These are phyloP conservation scores for Apophysomyces elegans DNA, from an alignment of 371 early-diverging fungal species.

Conservation along the genomic window DNA sequence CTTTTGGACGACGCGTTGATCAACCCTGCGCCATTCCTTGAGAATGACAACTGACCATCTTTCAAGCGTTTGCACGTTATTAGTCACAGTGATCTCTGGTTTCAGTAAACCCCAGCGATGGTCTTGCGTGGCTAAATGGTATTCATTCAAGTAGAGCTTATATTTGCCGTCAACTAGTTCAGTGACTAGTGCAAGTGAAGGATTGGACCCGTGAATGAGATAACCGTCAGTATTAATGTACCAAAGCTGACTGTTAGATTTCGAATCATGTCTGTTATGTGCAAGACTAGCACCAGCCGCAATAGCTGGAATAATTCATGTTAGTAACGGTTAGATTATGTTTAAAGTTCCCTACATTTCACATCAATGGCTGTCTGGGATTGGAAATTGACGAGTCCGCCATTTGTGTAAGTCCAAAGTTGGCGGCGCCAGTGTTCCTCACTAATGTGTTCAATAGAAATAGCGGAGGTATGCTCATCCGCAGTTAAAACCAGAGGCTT, in stretches of 20 bases:
- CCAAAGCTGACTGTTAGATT: conserved; percentile 33
- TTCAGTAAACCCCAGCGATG: conserved; percentile 32
- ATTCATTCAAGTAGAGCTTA: conserved; percentile 12
- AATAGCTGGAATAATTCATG: conserved; percentile 20
- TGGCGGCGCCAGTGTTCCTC: conserved; percentile 47
- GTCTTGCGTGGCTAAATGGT: conserved; percentile 18
- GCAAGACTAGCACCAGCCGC: conserved; percentile 25
- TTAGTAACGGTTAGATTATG: neutral
- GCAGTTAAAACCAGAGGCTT: conserved; percentile 45
- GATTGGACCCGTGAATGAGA: conserved; percentile 24
- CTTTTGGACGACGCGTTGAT: conserved; percentile 16
- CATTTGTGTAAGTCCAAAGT: conserved; percentile 56
- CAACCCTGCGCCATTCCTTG: conserved; percentile 22
- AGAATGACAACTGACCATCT: conserved; percentile 24
- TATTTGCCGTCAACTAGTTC: conserved; percentile 12
- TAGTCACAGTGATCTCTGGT: conserved; percentile 20
- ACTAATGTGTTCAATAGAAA: conserved; percentile 30
- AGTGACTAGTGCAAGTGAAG: conserved; percentile 19
- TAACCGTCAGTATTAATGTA: conserved; percentile 32
- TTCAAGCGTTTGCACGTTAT: conserved; percentile 20
- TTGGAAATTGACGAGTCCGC: conserved; percentile 55
- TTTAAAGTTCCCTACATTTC: conserved; percentile 29
- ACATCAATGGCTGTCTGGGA: conserved; percentile 50
- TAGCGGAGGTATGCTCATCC: conserved; percentile 21
- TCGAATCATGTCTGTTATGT: conserved; percentile 25